Conservation (phyloP, 495 filamentous ascomycete species). For the Parmelia sp. region DNA sequence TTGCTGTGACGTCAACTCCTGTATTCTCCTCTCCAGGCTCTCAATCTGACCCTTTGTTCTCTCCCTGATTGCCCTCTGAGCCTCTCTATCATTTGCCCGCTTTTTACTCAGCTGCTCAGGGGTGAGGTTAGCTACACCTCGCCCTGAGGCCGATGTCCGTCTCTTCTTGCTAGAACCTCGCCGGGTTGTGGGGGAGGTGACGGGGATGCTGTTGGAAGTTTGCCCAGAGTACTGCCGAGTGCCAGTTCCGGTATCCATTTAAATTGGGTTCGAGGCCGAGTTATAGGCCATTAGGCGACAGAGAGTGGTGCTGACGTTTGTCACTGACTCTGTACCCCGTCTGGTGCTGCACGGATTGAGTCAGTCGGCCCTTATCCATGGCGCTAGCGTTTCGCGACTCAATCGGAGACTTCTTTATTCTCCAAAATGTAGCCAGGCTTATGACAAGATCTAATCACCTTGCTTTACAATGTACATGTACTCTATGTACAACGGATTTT, state of each 20-base stretch:
- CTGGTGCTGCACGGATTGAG: slow-evolving; percentile 16
- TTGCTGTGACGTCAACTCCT: slow-evolving; percentile 65
- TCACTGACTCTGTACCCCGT: slow-evolving; percentile 11
- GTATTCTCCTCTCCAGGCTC: slow-evolving; percentile 61
- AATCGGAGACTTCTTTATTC: neutral
- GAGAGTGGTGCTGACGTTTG: slow-evolving; percentile 11
- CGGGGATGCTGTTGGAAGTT: slow-evolving; percentile 9
- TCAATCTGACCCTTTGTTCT: slow-evolving; percentile 79
- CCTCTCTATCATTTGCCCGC: slow-evolving; percentile 82
- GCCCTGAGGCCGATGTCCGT: slow-evolving; percentile 47
- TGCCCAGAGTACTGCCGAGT: slow-evolving; percentile 14
- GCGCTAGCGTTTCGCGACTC: slow-evolving; percentile 3
- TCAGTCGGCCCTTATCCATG: slow-evolving; percentile 12
- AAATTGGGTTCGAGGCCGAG: slow-evolving; percentile 15
- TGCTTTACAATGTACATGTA: neutral
- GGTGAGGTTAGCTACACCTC: slow-evolving; percentile 66
- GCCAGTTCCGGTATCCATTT: slow-evolving; percentile 18
- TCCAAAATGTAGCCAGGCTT: neutral
- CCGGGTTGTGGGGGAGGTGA: slow-evolving; percentile 19
- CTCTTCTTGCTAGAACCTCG: slow-evolving; percentile 41
- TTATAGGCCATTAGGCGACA: slow-evolving; percentile 10
- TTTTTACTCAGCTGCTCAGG: slow-evolving; percentile 71
- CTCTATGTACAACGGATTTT: neutral
- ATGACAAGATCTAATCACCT: neutral
- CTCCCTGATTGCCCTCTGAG: slow-evolving; percentile 77